Evolutionary conservation across 208 protist species (phyloP).

Genomic region (Leishmania major): DNA sequence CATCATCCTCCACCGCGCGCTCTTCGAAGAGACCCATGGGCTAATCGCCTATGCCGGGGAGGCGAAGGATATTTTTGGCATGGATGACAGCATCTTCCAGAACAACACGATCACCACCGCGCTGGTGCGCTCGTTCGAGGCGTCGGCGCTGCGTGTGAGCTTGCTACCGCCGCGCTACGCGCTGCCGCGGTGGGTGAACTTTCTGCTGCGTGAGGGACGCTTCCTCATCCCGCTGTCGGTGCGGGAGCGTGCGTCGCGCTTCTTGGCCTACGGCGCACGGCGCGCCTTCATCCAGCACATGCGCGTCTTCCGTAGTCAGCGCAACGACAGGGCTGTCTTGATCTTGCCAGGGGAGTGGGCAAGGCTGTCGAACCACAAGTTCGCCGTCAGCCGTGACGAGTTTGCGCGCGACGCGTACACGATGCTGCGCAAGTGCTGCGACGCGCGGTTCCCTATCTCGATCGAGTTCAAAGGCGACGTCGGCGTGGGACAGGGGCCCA

Average conservation of each 20-base stretch:
- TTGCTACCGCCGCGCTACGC: conserved; percentile 74
- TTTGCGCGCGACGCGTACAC: conserved; percentile 70
- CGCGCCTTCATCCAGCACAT: conserved; percentile 71
- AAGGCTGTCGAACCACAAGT: conserved; percentile 83
- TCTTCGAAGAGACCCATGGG: conserved; percentile 27
- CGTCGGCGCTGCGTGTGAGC: conserved; percentile 79
- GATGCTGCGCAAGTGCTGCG: conserved; percentile 68
- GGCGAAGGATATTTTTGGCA: conserved; percentile 24
- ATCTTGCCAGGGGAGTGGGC: conserved; percentile 74
- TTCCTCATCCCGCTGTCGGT: conserved; percentile 70
- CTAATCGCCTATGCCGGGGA: conserved; percentile 19
- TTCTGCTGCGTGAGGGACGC: conserved; percentile 67
- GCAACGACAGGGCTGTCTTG: conserved; percentile 37
- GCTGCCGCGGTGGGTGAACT: conserved; percentile 82
- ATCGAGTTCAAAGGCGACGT: conserved; percentile 91
- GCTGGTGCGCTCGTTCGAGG: conserved; percentile 68
- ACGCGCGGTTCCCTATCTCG: conserved; percentile 76
- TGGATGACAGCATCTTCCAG: conserved; percentile 40
- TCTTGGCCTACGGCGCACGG: conserved; percentile 79
- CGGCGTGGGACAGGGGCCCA: conserved; percentile 89
- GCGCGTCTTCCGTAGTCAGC: conserved; percentile 51
- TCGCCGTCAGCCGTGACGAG: conserved; percentile 55
- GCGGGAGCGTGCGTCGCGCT: conserved; percentile 69
- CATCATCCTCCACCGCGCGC: conserved; percentile 59
- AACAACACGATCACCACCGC: conserved; percentile 59